Evolutionary conservation across 179 eudicot species (phyloP).

Genomic region (Monotropa hypopitys): DNA sequence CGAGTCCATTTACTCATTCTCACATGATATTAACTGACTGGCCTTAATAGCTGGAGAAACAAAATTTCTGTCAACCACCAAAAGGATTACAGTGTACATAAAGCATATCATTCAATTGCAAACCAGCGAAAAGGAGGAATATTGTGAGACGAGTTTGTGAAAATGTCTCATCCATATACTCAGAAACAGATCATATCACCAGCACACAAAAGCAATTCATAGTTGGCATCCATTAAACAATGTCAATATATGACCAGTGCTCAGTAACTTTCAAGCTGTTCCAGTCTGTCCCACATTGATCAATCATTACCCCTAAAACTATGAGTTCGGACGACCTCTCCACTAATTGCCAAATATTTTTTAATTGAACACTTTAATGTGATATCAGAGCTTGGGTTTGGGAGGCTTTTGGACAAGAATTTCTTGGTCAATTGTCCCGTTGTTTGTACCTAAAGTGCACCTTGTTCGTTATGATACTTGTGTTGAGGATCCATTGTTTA

Average conservation of each 20-base stretch:
- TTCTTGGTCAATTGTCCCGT: no score
- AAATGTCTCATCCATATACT: background rate
- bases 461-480: no score
- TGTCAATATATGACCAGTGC: background rate
- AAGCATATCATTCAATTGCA: background rate
- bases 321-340: no score
- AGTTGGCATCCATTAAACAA: background rate
- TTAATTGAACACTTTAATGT: no score
- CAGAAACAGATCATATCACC: background rate
- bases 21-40: background rate
- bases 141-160: background rate
- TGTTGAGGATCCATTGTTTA: no score
- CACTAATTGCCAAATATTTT: no score
- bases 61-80: background rate
- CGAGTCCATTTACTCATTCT: background rate
- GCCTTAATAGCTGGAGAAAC: background rate
- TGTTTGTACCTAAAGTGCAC: no score
- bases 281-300: no score
- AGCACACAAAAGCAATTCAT: background rate
- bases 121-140: background rate
- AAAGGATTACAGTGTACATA: background rate
- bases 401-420: no score
- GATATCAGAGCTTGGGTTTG: no score
- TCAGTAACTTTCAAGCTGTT: background rate
- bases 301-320: no score